Base-by-base conservation (phyloP, 768 basidiomycete species). In the Pilatotrama ljubarskyi region DNA sequence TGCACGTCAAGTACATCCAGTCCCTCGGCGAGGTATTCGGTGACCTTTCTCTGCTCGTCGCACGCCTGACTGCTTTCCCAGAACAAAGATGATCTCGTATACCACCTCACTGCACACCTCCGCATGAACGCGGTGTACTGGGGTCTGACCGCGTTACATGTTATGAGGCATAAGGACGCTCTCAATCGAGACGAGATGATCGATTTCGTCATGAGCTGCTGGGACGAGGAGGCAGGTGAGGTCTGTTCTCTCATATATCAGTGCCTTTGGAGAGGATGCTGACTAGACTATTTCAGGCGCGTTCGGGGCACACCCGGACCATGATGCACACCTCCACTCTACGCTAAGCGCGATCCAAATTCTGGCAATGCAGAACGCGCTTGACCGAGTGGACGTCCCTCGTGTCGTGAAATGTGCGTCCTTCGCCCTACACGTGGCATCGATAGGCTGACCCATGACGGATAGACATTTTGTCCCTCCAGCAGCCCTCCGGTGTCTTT, bases 81-180 rank as follows among this genome's bases (percentile, higher is more conserved):
- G 91, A 87, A 78, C 74, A 88, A 88, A 58, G 85, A 93, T 77
- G 93, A 94, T 64, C 80, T 97, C 17, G 80, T 83, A 1, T 96
- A 96, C 75, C 93, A 96, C 72, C 80, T 96, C 18, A 95, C 95
- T 0, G 80, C 94, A 13, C 97, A 99, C 73, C 82, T 98, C 7
- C 90, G 96, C 7, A 79, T 99, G 74, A 98, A 98, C 72, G 96
- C 95, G 2, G 80, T 98, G 8, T 99, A 97, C 73, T 99, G 97
- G 97, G 97, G 94, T 8, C 77, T 95, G 40, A 93, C 90, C 0
- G 94, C 97, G 0, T 76, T 96, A 2, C 90, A 82, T 37, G 78
- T 94, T 46, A 90, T 98, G 87, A 84, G 81, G 1, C 82, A 82
- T 44, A 77, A 84, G 55, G 89, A 95, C 49, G 93, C 93, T 0